Evolutionary conservation across 306 rosid species (phyloP).

Genomic region (Crataegus laevigata): DNA sequence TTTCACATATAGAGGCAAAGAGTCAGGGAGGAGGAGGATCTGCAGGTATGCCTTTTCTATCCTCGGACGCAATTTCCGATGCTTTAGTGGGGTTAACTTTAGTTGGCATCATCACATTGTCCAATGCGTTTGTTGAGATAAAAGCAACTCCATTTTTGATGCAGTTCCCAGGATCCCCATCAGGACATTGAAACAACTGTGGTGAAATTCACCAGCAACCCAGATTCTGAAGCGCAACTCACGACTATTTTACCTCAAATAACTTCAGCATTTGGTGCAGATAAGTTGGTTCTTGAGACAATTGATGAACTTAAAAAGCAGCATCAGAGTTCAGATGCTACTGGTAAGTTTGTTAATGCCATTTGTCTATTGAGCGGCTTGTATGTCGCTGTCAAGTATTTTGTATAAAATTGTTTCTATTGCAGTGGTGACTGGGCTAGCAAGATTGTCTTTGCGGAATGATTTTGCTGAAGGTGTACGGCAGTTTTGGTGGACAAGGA

Average conservation of each 20-base stretch:
- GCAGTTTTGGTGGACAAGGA: slow-evolving; percentile 93
- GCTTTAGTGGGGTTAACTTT: not conserved
- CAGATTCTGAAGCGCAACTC: slow-evolving; percentile 64
- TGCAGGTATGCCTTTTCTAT: slow-evolving; percentile 49
- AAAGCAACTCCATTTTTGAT: slow-evolving; percentile 20
- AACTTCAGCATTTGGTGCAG: slow-evolving; percentile 50
- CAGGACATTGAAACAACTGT: slow-evolving; percentile 62
- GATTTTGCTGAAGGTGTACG: slow-evolving; percentile 94
- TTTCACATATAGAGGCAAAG: slow-evolving; percentile 79
- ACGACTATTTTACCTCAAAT: slow-evolving; percentile 73
- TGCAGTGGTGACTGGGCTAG: slow-evolving; percentile 75
- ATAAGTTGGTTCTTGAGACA: slow-evolving; percentile 58
- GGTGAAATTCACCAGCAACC: slow-evolving; percentile 59
- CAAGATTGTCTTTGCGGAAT: slow-evolving; percentile 58
- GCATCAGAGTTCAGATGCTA: slow-evolving; percentile 52
- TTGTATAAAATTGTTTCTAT: slow-evolving; percentile 6
- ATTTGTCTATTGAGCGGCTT: slow-evolving; percentile 42
- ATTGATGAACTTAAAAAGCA: slow-evolving; percentile 58
- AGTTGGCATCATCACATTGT: not conserved
- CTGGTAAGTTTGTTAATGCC: slow-evolving; percentile 44
- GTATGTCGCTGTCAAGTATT: slow-evolving; percentile 4
- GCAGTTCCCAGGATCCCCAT: slow-evolving; percentile 79
- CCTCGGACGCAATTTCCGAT: not conserved
- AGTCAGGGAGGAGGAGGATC: slow-evolving; percentile 97
- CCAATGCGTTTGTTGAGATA: not conserved